Percentiles rank a stretch among this genome's conserved stretches.
These are phyloP conservation scores for Hawksworthiomyces lignivorus DNA, from an alignment of 2,329 filamentous ascomycete species.

Conservation along the genomic window DNA sequence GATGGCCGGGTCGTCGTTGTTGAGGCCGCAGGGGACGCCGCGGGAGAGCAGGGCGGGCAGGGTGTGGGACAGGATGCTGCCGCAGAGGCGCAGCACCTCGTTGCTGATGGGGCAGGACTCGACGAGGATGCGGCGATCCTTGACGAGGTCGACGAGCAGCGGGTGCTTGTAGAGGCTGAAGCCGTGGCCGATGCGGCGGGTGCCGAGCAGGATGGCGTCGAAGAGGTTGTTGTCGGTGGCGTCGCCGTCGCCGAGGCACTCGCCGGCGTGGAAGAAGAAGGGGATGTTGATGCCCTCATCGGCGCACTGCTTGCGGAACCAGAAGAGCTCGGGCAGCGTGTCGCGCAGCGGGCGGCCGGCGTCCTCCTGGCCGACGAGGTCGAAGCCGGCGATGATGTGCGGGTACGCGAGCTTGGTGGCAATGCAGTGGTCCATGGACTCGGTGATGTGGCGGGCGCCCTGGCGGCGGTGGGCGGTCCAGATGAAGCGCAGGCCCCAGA, in stretches of 20 bases:
- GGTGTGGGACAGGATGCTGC: constrained; percentile 34
- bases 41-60: constrained; percentile 77
- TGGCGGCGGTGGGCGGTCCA: constrained; percentile 68
- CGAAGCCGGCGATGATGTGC: constrained; percentile 75
- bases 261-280: constrained; percentile 94
- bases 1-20: constrained; percentile 83
- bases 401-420: constrained; percentile 72
- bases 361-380: constrained; percentile 85
- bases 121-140: constrained; percentile 77
- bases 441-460: constrained; percentile 57
- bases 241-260: constrained; percentile 69
- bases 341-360: constrained; percentile 66
- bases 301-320: constrained; percentile 82
- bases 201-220: constrained; percentile 80
- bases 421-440: constrained; percentile 85
- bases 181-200: constrained; percentile 80
- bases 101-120: constrained; percentile 91
- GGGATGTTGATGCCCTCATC: constrained; percentile 74
- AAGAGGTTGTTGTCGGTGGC: constrained; percentile 75
- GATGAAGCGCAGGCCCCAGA: constrained; percentile 80
- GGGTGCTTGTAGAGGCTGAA: constrained; percentile 90
- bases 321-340: constrained; percentile 77
- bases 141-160: constrained; percentile 78
- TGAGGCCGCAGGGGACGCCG: constrained; percentile 75
- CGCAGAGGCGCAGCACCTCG: constrained; percentile 42